Conservation (phyloP, 306 rosid genomes). For the Hippophae tibetana region DNA sequence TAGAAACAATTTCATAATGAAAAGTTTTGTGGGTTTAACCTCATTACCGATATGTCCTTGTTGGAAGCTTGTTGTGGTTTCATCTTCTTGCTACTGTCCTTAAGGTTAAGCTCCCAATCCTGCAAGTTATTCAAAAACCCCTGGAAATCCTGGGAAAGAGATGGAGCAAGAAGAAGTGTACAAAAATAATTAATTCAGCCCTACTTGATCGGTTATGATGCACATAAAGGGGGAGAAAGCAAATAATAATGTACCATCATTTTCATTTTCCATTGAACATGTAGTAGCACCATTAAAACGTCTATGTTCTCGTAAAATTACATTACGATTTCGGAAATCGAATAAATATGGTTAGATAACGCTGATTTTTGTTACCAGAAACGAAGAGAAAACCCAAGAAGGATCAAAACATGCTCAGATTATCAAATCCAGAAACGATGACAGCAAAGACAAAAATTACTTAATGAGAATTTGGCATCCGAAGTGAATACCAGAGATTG, state of each 20-base stretch:
- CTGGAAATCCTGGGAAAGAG: constrained; percentile 67
- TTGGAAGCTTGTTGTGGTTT: constrained; percentile 28
- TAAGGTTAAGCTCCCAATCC: constrained; percentile 83
- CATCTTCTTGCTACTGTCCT: constrained; percentile 43
- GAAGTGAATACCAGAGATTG: constrained; percentile 30
- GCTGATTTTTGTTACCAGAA: too few species aligned
- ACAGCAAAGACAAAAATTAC: not conserved
- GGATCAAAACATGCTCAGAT: not conserved
- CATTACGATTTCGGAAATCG: too few species aligned
- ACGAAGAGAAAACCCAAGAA: too few species aligned
- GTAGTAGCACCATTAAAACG: not conserved
- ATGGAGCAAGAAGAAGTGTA: constrained; percentile 9
- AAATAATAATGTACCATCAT: not conserved
- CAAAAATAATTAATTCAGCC: not conserved
- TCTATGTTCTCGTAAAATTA: not conserved
- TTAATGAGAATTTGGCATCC: not conserved
- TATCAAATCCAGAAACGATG: not conserved
- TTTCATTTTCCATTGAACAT: not conserved
- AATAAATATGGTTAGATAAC: too few species aligned
- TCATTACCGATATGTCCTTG: constrained; percentile 46
- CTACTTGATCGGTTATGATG: not conserved
- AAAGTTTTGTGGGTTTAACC: not conserved
- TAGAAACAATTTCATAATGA: not conserved
- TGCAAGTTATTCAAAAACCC: constrained; percentile 89
- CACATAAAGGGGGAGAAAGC: not conserved